Conservation (phyloP, 306 rosid species). For the Pterocarpus santalinus region DNA sequence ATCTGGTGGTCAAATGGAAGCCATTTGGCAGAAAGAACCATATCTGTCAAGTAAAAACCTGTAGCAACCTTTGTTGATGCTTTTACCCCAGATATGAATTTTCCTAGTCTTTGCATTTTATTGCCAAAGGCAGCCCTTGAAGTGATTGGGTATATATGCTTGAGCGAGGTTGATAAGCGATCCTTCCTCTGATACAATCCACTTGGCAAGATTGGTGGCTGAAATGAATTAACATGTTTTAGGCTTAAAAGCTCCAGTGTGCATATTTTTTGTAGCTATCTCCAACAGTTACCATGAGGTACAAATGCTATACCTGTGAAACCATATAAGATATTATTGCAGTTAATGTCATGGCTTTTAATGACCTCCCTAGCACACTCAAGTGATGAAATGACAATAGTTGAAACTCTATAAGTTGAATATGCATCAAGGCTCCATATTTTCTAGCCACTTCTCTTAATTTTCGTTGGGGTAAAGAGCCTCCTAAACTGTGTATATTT, state of each 20-base stretch:
- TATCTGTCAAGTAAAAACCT: conserved; percentile 42
- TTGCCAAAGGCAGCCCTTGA: conserved; percentile 51
- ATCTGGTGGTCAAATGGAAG: conserved; percentile 25
- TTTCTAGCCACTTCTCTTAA: conserved; percentile 50
- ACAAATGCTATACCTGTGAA: conserved; percentile 28
- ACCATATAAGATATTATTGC: conserved; percentile 48
- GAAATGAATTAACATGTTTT: conserved; percentile 40
- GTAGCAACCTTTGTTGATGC: neutral
- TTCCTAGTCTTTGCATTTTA: conserved; percentile 41
- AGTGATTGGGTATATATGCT: conserved; percentile 23
- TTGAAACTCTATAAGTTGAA: conserved; percentile 57
- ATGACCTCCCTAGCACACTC: conserved; percentile 49
- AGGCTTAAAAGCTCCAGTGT: conserved; percentile 48
- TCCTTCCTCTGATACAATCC: conserved; percentile 36
- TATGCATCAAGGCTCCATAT: conserved; percentile 58
- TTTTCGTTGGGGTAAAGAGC: conserved; percentile 40
- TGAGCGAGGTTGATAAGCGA: conserved; percentile 46
- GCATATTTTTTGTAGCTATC: conserved; percentile 45
- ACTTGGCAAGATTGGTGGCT: conserved; percentile 30
- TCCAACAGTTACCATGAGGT: conserved; percentile 56
- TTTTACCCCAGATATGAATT: neutral
- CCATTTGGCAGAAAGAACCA: conserved; percentile 46
- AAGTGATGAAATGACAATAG: conserved; percentile 54
- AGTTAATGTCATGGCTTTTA: conserved; percentile 51
- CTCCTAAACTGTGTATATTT: neutral